A percentile compares a stretch with the other conserved stretches of the same genome.
Conservation (phyloP, 345 rosid species). For the Aurinia saxatilis region DNA sequence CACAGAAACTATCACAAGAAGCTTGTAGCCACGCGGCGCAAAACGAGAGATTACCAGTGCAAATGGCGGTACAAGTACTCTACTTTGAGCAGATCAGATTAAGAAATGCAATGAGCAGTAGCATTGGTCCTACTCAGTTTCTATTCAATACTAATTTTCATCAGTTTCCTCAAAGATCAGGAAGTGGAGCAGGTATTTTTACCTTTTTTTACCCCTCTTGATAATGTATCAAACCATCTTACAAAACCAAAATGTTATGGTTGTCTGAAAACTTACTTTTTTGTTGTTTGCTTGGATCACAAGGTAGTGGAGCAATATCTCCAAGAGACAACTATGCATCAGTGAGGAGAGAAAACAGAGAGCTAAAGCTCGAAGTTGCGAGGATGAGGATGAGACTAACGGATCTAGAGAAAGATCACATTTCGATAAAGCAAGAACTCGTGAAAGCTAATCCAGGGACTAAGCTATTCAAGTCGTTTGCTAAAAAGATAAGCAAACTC, state of each 20-base stretch:
- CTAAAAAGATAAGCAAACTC: conserved; percentile 76
- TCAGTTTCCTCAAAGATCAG: conserved; percentile 78
- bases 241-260: neutral
- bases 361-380: conserved; percentile 92
- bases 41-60: conserved; percentile 89
- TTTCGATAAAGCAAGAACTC: conserved; percentile 85
- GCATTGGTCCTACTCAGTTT: conserved; percentile 59
- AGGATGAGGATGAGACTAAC: conserved; percentile 99
- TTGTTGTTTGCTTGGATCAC: neutral
- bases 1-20: conserved; percentile 95
- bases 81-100: conserved; percentile 94
- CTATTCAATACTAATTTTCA: conserved; percentile 45
- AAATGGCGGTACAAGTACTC: conserved; percentile 92
- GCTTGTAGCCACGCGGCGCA: conserved; percentile 99
- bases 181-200: conserved; percentile 61
- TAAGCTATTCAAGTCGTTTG: conserved; percentile 67
- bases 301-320: conserved; percentile 89
- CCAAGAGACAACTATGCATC: conserved; percentile 97
- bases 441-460: conserved; percentile 62
- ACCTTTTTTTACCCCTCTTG: neutral
- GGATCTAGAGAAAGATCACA: conserved; percentile 92
- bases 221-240: no score
- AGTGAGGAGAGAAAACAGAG: conserved; percentile 93
- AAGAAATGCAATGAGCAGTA: conserved; percentile 75
- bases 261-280: neutral